Evolutionary conservation across 768 basidiomycete genomes (phyloP).

Genomic region (Tephrocybe sp.): DNA sequence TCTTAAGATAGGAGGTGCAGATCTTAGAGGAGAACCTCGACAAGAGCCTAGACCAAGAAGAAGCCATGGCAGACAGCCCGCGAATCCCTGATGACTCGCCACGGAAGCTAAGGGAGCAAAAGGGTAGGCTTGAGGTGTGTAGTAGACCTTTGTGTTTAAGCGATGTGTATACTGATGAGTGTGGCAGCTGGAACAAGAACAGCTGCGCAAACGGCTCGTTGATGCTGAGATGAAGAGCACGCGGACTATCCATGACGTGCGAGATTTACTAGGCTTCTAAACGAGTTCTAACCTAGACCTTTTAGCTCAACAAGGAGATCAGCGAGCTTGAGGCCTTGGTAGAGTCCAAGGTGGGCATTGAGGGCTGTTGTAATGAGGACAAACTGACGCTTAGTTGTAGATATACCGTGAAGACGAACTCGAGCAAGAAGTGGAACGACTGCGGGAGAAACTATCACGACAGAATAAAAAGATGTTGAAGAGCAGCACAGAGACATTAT

Average conservation of each 20-base stretch:
- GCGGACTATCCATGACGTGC: conserved; percentile 65
- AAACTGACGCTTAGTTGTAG: conserved; percentile 33
- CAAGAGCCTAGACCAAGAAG: conserved; percentile 54
- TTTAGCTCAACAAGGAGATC: conserved; percentile 87
- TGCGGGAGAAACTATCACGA: conserved; percentile 69
- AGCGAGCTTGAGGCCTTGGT: conserved; percentile 89
- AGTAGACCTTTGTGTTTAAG: not conserved
- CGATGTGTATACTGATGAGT: not conserved
- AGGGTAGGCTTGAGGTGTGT: conserved; percentile 52
- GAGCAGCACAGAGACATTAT: conserved; percentile 35
- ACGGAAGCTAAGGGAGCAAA: conserved; percentile 50
- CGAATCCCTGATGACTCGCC: conserved; percentile 33
- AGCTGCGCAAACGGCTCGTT: conserved; percentile 64
- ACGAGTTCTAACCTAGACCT: conserved; percentile 1
- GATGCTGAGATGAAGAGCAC: conserved; percentile 79
- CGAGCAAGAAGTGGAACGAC: conserved; percentile 77
- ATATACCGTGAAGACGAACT: conserved; percentile 93
- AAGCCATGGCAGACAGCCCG: conserved; percentile 26
- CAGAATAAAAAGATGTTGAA: conserved; percentile 60
- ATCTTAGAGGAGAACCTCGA: conserved; percentile 77
- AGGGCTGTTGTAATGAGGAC: not conserved
- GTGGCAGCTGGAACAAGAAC: conserved; percentile 64
- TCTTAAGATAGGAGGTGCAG: conserved; percentile 61
- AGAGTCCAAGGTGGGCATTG: conserved; percentile 82
- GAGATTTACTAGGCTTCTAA: not conserved